Evolutionary conservation across 768 basidiomycete species (phyloP), one percentile per base, ranked within the genome.

Genomic region (Hericium erinaceus): DNA sequence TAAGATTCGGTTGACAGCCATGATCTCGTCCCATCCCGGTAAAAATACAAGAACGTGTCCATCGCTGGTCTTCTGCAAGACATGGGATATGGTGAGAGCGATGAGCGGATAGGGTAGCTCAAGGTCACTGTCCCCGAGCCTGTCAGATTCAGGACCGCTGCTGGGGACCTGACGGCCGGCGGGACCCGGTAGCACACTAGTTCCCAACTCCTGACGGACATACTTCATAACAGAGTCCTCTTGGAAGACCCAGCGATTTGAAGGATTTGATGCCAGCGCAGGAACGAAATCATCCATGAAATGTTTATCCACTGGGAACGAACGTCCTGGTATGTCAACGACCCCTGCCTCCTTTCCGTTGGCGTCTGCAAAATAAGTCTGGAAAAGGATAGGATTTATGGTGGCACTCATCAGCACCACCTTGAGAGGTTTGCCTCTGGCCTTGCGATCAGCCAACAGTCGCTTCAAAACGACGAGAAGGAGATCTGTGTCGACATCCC

Each of bases 331-430:
- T 37, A 97, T 75, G 58, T 92, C 86, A 39, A 92, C 78, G 15
- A 90, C 81, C 18, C 79, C 76, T 0, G 92, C 88, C 2, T 80
- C 83, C 13, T 73, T 66, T 20, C 83, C 84, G 0, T 70, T 60
- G 16, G 79, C 74, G 65, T 87, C 81, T 8, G 76, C 73, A 75
- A 98, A 98, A 73, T 98, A 98, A 11, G 79, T 73, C 66, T 89
- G 86, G 80, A 97, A 98, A 24, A 95, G 77, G 0, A 80, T 80
- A 9, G 94, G 89, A 64, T 97, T 91, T 67, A 98, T 92, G 48
- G 95, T 98, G 9, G 95, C 95, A 66, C 91, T 95, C 94, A 98
- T 97, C 57, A 98, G 80, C 46, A 97, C 72, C 61, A 98, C 77
- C 70, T 93, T 94, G 70, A 98, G 72, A 2, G 89, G 84, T 50